Base-by-base conservation (phyloP, 1,284 basidiomycete genomes). In the Cerrena zonata region DNA sequence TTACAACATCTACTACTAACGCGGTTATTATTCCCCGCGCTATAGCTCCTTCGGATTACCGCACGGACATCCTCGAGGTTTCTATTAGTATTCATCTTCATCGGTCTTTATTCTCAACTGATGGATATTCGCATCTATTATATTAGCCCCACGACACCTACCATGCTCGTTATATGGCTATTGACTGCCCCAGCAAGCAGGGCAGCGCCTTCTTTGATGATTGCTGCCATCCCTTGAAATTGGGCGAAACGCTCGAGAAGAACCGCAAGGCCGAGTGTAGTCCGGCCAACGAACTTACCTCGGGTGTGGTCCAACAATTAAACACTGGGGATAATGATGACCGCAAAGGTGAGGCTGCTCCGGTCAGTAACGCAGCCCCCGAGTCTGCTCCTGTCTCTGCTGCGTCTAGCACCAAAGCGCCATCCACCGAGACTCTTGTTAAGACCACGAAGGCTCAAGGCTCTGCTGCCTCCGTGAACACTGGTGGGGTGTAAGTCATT, bases 121-220 rank as follows among this genome's bases (percentile, higher is more conserved):
- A n/a, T n/a, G n/a, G n/a, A n/a, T n/a, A n/a, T n/a, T n/a, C n/a
- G 15, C 30, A 34, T 34, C 30, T 34, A 34, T 34, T 15, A 22
- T 19, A 23, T 47, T 46, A 66, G 79, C 68, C 74, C 36, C 90
- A 90, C 69, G 59, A 69, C 42, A 60, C 55, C 37, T 91, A 90
- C 70, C 84, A 89, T 70, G 61, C 66, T 40, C 79, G 89, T 49
- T 85, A 84, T 71, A 58, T 78, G 47, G 73, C 75, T 30, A 64
- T 89, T 55, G 70, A 68, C 48, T 86, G 84, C 66, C 62, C 79
- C 53, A 60, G 61, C 53, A 67, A 88, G 69, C 85, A 89, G 68
- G 70, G 75, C 64, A 79, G 78, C n/a, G 42, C 67, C 21, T 91
- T 89, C 74, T 89, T 85, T 64, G 71, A 80, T 49, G 60, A 65